Conservation (phyloP, 805 yeast genomes). For the Ogataea neopini region DNA sequence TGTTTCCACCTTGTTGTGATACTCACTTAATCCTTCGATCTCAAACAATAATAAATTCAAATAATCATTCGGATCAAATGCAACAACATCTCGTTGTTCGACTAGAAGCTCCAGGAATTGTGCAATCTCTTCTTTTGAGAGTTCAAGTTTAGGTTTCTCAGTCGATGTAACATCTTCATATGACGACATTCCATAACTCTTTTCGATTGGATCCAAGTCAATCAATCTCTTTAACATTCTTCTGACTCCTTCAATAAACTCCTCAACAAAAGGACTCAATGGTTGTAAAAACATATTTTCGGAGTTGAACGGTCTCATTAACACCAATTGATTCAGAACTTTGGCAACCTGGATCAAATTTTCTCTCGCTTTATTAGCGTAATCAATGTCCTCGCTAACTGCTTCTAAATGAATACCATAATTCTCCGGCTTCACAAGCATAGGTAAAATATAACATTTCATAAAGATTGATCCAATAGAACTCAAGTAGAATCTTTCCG, state of each 20-base stretch:
- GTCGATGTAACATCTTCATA: constrained; percentile 65
- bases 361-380: constrained; percentile 33
- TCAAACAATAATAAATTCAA: constrained; percentile 32
- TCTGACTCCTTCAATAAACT: constrained; percentile 49
- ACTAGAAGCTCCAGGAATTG: constrained; percentile 43
- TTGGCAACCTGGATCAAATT: constrained; percentile 60
- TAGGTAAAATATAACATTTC: constrained; percentile 49
- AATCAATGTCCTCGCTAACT: constrained; percentile 28
- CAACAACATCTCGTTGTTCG: constrained; percentile 43
- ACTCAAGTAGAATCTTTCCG: constrained; percentile 60
- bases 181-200: constrained; percentile 58
- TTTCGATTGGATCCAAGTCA: constrained; percentile 56
- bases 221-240: constrained; percentile 49
- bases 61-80: constrained; percentile 50
- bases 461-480: constrained; percentile 68
- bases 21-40: constrained; percentile 21
- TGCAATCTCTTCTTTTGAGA: constrained; percentile 48
- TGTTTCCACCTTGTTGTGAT: constrained; percentile 22
- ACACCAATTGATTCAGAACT: constrained; percentile 63
- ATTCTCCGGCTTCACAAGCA: constrained; percentile 54
- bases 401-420: constrained; percentile 47
- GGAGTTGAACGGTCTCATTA: constrained; percentile 64
- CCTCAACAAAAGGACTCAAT: constrained; percentile 66
- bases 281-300: constrained; percentile 75
- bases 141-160: constrained; percentile 45